Conservation (phyloP, 495 filamentous ascomycete species). For the Lindgomyces ingoldianus region DNA sequence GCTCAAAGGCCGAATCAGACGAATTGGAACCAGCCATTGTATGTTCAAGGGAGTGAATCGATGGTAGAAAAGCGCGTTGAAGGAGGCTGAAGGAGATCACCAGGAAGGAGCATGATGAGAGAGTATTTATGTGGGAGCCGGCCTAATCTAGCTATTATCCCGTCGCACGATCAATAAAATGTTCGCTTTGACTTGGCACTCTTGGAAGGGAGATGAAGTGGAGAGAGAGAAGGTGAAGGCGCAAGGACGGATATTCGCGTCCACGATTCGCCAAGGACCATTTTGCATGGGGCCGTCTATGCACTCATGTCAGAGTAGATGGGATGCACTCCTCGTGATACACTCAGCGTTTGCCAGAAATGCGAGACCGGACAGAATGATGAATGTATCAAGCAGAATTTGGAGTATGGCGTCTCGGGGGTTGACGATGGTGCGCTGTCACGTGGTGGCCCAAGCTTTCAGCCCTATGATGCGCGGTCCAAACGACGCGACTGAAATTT, state of each 20-base stretch:
- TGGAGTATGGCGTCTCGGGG: background rate
- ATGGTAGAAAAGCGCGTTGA: background rate
- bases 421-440: background rate
- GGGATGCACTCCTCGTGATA: too few relatives aligned
- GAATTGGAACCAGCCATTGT: background rate
- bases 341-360: too few relatives aligned
- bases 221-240: background rate
- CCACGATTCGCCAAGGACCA: background rate
- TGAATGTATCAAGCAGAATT: too few relatives aligned
- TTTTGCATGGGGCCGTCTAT: too few relatives aligned
- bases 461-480: slow-evolving; percentile 1
- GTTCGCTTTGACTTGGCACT: background rate
- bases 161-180: background rate
- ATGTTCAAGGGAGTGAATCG: background rate
- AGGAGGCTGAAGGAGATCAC: background rate
- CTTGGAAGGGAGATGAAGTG: background rate
- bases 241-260: background rate
- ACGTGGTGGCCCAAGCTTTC: background rate
- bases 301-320: too few relatives aligned
- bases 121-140: too few relatives aligned
- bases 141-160: slow-evolving; percentile 1
- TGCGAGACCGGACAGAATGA: too few relatives aligned
- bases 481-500: slow-evolving; percentile 18
- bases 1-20: background rate
- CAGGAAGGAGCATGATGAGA: slow-evolving; percentile 4